Conservation (phyloP, 1,139 yeast species). For the Yamadazyma siamensis region DNA sequence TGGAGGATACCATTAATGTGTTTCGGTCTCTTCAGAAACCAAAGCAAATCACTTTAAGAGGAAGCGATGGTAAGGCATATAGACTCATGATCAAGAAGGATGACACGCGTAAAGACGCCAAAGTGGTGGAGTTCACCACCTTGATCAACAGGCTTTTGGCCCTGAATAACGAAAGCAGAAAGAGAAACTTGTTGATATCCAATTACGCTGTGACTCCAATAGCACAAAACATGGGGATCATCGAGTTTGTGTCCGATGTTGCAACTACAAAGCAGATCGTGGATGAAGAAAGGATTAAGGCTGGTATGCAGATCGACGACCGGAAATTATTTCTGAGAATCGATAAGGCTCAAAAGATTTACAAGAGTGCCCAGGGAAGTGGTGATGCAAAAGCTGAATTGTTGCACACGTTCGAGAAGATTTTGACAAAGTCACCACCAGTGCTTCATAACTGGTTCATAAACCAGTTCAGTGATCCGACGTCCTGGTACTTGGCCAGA, state of each 20-base stretch:
- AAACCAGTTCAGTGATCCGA: conserved; percentile 86
- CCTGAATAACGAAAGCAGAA: conserved; percentile 67
- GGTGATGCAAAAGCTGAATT: conserved; percentile 14
- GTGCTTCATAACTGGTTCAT: conserved; percentile 85
- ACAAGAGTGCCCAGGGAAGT: conserved; percentile 15
- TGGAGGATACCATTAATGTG: conserved; percentile 64
- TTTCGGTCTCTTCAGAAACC: conserved; percentile 87
- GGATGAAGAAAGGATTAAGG: conserved; percentile 37
- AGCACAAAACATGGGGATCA: conserved; percentile 82
- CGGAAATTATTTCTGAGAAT: conserved; percentile 30
- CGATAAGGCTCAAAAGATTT: conserved; percentile 41
- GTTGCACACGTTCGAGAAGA: conserved; percentile 26
- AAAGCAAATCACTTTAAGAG: conserved; percentile 68
- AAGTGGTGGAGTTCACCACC: conserved; percentile 88
- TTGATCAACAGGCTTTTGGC: conserved; percentile 74
- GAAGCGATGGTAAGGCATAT: conserved; percentile 72
- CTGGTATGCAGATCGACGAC: conserved; percentile 31
- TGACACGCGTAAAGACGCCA: conserved; percentile 93
- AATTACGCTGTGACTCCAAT: conserved; percentile 90
- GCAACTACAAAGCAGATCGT: conserved; percentile 74
- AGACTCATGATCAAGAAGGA: conserved; percentile 83
- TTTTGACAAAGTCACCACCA: conserved; percentile 55
- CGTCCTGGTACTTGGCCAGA: conserved; percentile 80
- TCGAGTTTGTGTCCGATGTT: conserved; percentile 90
- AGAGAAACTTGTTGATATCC: conserved; percentile 65